Percentiles rank a stretch among this genome's conserved stretches.
Evolutionary conservation across 1,139 yeast species (phyloP).

Genomic region (Taphrina deformans): DNA sequence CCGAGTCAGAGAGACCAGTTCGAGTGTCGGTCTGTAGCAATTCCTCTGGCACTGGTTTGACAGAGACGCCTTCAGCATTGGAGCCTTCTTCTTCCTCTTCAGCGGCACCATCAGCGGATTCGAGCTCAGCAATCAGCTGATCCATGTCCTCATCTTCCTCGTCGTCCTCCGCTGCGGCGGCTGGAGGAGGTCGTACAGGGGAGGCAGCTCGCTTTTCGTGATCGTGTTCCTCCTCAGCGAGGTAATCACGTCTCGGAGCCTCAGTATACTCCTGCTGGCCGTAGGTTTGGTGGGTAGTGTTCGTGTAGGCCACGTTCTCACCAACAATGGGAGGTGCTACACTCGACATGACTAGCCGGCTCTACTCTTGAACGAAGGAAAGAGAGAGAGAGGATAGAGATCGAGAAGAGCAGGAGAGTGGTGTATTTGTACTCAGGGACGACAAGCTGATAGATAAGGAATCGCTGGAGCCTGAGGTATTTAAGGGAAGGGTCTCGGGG

Average conservation of each 20-base stretch:
- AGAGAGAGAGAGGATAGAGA: constrained; percentile 1
- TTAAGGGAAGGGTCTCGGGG: constrained; percentile 12
- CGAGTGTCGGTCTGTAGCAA: constrained; percentile 82
- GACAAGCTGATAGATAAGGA: constrained; percentile 1
- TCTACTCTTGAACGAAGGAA: constrained; percentile 14
- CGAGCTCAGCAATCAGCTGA: constrained; percentile 82
- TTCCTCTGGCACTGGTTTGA: constrained; percentile 83
- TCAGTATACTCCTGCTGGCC: constrained; percentile 16
- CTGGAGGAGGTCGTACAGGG: constrained; percentile 25
- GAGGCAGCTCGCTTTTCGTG: constrained; percentile 24
- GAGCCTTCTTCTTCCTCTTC: constrained; percentile 57
- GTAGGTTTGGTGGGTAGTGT: not conserved
- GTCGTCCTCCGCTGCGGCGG: constrained; percentile 37
- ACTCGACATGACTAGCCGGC: constrained; percentile 15
- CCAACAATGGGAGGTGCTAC: constrained; percentile 25
- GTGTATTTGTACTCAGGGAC: not conserved
- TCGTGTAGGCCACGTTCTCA: constrained; percentile 3
- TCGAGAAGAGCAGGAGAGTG: not conserved
- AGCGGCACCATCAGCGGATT: constrained; percentile 64
- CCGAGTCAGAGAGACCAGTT: constrained; percentile 76
- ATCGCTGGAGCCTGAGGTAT: constrained; percentile 5
- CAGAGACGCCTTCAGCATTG: constrained; percentile 48
- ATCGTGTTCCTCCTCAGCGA: constrained; percentile 25
- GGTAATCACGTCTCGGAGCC: constrained; percentile 26
- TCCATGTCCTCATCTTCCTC: constrained; percentile 41